phyloP scores from a whole-genome alignment of 257 asterid genomes.

The Apocynum venetum region DNA sequence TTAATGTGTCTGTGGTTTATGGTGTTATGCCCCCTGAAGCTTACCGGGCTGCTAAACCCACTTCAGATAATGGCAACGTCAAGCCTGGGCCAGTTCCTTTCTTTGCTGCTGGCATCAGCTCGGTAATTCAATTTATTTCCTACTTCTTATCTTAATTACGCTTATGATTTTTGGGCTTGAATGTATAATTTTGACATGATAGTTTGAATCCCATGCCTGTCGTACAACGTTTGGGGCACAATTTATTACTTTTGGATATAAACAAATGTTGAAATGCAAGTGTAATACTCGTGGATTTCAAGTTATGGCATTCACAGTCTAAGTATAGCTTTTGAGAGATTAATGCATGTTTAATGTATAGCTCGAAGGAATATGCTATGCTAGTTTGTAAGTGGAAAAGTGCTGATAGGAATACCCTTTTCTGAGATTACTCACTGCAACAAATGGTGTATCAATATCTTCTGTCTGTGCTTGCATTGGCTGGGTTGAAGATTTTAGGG shows the following conservation, averaged over 20 bases:
- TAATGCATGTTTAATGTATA: not conserved
- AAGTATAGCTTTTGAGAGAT: not conserved
- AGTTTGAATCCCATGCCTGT: not conserved
- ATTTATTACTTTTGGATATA: not conserved
- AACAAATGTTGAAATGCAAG: not conserved
- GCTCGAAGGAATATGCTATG: not conserved
- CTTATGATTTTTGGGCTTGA: not conserved
- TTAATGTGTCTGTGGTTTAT: constrained; percentile 93
- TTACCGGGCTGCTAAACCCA: constrained; percentile 88
- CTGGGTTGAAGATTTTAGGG: not conserved
- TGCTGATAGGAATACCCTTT: not conserved
- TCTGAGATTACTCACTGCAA: not conserved
- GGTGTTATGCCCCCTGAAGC: constrained; percentile 99
- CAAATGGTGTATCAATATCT: not conserved
- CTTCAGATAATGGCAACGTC: constrained; percentile 49
- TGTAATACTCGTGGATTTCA: not conserved
- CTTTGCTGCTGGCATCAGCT: constrained; percentile 98
- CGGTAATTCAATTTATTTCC: constrained; percentile 42
- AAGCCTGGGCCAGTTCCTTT: constrained; percentile 86
- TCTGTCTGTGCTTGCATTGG: not conserved
- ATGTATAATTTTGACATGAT: not conserved
- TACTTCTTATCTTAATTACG: not conserved
- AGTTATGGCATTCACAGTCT: not conserved
- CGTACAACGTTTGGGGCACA: not conserved
- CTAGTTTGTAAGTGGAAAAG: not conserved